Evolutionary conservation across 257 asterid species (phyloP), one percentile per base, ranked within the genome.

Genomic region (Cruciata laevipes): DNA sequence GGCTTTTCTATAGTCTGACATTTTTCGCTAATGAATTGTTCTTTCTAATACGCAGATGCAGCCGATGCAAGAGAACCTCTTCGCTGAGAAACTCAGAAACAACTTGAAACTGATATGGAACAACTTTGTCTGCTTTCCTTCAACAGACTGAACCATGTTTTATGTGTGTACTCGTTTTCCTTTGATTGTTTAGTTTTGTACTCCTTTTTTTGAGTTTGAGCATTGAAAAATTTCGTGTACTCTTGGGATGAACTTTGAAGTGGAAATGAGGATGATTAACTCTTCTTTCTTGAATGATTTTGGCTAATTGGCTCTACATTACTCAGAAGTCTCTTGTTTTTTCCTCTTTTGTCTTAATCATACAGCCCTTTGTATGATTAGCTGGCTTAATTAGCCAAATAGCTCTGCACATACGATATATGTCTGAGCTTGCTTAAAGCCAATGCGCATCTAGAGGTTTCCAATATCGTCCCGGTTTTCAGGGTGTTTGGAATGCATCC

Each of bases 81-180:
- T 78, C 13, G 13, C 27, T 20, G 75, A 76, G 65, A 78, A 67
- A 84, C 79, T 85, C 49, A 32, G 64, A 61, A 74, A 78, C 52
- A 74, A 74, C 78, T 52, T 84, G 64, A 77, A 70, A 74, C 53
- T 82, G 69, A 80, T 80, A 42, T 80, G 90, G 90, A 78, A 70
- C 49, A 16, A 73, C 73, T 75, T 71, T 42, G 44, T 81, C 44
- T 64, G 73, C 62, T 66, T 42, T 65, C 73, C 56, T 57, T 61
- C 69, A 60, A 63, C 51, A 25, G 47, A 66, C 69, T 67, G 77
- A 73, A 32, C 57, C 65, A 33, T 12, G 23, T 11, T 64, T 37
- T 16, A 4, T 14, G 63, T 6, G 9, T 31, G 32, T 20, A 37
- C 30, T n/a, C 21, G 0, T 37, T 17, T 42, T 40, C 47, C 14